Base-by-base conservation (phyloP, 192 early-diverging fungal species). In the Coemansia guatemalensis region DNA sequence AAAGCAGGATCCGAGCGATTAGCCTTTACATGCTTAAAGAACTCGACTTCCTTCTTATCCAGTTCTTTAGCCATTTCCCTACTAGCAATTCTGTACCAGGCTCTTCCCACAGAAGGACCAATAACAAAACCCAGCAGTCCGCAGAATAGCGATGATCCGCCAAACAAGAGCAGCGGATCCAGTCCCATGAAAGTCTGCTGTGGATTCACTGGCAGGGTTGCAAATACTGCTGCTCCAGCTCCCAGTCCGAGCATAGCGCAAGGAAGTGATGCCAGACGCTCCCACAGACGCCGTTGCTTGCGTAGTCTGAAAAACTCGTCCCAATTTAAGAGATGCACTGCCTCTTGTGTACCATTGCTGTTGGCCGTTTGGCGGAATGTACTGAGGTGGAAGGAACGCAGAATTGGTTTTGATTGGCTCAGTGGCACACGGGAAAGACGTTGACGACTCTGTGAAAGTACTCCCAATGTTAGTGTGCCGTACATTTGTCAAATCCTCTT, bases 1-100 rank as follows among this genome's bases (percentile, higher is more conserved):
- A 86, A 71, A 29, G 75, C 69, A 12, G 90, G 85, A 47, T 90
- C 86, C 5, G 88, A 88, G 9, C 90, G 69, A 67, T 92, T 89
- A 25, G 68, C 75, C 57, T 71, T 75, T 33, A 92, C 73, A 32
- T 87, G 88, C 26, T 83, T 74, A 66, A 84, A 88, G 60, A 89
- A 89, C 58, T 82, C 84, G 6, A 56, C 65, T 49, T 83, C 82
- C 65, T 73, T 85, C 69, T 29, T 72, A 71, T 72, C 84, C 82
- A 76, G 62, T n/a, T 60, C 39, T 17, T 12, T 29, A 2, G 71
- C 69, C 65, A 68, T 25, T 50, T 75, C 70, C n/a, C 77, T 64
- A 62, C 88, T 84, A 11, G 58, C 66, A 3, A 82, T 49, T 47
- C 86, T 82, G 71, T 87, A 92, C 51, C 84, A 68, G 32, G 64